Evolutionary conservation across 176 grass and related monocot genomes (phyloP), one percentile per base, ranked within the genome.

Genomic region (Hordeum vulgare): DNA sequence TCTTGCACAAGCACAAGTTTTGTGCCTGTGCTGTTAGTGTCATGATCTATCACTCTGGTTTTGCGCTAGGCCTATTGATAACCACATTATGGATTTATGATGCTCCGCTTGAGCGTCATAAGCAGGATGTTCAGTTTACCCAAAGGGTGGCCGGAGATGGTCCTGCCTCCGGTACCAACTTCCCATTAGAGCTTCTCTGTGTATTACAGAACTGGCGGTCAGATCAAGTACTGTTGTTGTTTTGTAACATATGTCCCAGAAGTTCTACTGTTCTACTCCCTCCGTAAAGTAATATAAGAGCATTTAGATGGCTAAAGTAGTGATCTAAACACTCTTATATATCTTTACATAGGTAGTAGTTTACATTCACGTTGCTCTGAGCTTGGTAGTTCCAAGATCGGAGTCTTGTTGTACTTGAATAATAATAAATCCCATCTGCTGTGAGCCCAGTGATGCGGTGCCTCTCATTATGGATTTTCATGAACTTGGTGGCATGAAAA

Each of bases 341-440:
- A n/a, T n/a, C n/a, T n/a, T n/a, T n/a, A n/a, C n/a, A n/a, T n/a
- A n/a, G n/a, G n/a, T n/a, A n/a, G n/a, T n/a, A 33, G 31, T 69
- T 56, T 20, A 77, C 33, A 29, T 66, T 18, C 39, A 20, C 57
- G 9, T 0, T 37, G 67, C 34, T 59, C 37, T 51, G 69, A 75
- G 14, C 77, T 49, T n/a, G n/a, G 70, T 29, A 18, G 39, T 51
- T 81, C n/a, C 47, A 5, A 37, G 36, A 23, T 12, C 5, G 28
- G 35, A 23, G 14, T 39, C 27, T 37, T n/a, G 27, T 49, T 66
- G 35, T 35, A 21, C 10, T 12, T 23, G 42, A 71, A 82, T 56
- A 56, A 88, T 82, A 85, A 88, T 86, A 85, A 86, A 65, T 27
- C 56, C 56, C 13, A 11, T 53, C 17, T 0, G 51, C 29, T 75